Evolutionary conservation across 768 basidiomycete species (phyloP).

Genomic region (Russula virescens): DNA sequence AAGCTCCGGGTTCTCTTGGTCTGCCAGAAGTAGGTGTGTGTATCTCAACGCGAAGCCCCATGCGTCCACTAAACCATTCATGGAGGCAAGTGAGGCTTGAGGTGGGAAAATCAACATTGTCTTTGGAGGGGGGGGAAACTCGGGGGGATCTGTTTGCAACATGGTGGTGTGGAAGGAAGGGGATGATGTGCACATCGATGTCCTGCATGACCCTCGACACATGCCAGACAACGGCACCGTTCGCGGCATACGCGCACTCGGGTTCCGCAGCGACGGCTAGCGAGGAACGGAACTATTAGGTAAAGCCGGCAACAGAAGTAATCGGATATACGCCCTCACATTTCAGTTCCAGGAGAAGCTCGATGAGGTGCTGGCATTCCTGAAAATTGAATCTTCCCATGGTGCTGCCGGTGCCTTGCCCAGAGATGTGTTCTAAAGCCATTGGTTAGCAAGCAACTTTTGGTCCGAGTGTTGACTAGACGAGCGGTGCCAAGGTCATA

Average conservation of each 20-base stretch:
- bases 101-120: too few species aligned
- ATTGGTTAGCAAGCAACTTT: not conserved
- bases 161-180: too few species aligned
- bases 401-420: not conserved
- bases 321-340: not conserved
- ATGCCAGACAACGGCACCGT: constrained; percentile 10
- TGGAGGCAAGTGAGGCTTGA: too few species aligned
- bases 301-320: not conserved
- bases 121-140: too few species aligned
- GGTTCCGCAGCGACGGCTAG: constrained; percentile 1
- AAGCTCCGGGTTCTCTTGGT: too few species aligned
- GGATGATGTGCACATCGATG: constrained; percentile 8
- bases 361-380: constrained; percentile 9
- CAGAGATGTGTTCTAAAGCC: constrained; percentile 9
- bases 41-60: too few species aligned
- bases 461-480: not conserved
- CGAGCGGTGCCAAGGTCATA: not conserved
- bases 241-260: constrained; percentile 2
- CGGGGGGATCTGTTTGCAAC: too few species aligned
- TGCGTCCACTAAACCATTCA: too few species aligned
- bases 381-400: constrained; percentile 11
- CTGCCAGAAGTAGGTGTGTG: too few species aligned
- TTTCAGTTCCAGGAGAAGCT: constrained; percentile 13
- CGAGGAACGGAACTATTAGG: not conserved
- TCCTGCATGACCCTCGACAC: constrained; percentile 11